Percentiles rank a stretch among this genome's conserved stretches.
phyloP scores from a whole-genome alignment of 345 rosid species.

The Geranium brycei region DNA sequence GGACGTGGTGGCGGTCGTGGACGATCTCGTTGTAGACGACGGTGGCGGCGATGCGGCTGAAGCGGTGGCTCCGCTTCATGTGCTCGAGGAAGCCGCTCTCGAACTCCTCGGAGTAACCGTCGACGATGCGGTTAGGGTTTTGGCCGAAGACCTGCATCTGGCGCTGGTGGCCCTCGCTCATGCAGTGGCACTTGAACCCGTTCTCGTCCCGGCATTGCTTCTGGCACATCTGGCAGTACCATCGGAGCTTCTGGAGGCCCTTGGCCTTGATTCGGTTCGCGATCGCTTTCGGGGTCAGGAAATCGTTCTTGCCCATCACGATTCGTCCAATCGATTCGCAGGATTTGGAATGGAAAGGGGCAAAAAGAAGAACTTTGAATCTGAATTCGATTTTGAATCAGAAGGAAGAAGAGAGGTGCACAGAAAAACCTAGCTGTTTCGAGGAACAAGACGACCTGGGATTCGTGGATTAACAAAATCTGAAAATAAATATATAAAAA shows the following conservation, averaged over 20 bases:
- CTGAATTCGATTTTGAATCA: too few relatives aligned
- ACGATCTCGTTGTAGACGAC: constrained; percentile 92
- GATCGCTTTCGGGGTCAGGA: constrained; percentile 79
- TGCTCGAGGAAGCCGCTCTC: constrained; percentile 57
- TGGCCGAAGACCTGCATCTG: constrained; percentile 91
- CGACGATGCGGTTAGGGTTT: constrained; percentile 59
- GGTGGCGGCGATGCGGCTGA: constrained; percentile 84
- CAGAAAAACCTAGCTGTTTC: too few relatives aligned
- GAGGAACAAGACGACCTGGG: too few relatives aligned
- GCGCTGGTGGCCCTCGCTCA: constrained; percentile 92
- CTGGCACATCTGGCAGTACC: constrained; percentile 99
- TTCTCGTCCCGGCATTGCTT: constrained; percentile 96
- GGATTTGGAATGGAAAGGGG: not conserved
- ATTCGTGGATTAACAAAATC: too few relatives aligned
- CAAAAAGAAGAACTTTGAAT: too few relatives aligned
- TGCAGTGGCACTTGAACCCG: constrained; percentile 96
- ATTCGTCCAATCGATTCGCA: not conserved
- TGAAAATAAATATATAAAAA: too few relatives aligned
- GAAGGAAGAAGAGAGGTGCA: too few relatives aligned
- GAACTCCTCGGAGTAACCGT: constrained; percentile 87
- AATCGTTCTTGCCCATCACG: constrained; percentile 84
- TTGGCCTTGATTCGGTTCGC: constrained; percentile 85
- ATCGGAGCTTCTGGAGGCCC: constrained; percentile 90
- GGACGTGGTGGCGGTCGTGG: constrained; percentile 75
- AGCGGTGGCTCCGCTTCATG: constrained; percentile 79